Evolutionary conservation across 306 rosid genomes (phyloP).

Genomic region (Rosa rugosa): DNA sequence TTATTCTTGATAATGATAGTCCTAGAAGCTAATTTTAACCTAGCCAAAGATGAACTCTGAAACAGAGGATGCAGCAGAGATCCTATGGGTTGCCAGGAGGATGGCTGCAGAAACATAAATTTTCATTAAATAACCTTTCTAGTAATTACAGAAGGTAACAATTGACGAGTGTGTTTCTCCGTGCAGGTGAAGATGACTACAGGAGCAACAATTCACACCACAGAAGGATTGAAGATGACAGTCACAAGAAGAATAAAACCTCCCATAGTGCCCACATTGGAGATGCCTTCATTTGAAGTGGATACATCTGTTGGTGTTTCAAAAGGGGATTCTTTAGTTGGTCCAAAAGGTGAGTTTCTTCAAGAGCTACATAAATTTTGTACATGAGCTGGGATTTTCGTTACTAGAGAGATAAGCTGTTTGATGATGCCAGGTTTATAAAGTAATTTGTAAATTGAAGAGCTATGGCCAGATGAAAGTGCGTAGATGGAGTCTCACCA

Average conservation of each 20-base stretch:
- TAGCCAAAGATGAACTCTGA: background rate
- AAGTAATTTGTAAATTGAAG: background rate
- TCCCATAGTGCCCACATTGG: conserved; percentile 69
- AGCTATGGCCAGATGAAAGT: background rate
- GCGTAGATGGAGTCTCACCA: background rate
- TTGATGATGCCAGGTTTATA: conserved; percentile 3
- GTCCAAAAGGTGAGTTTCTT: conserved; percentile 52
- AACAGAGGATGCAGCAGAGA: background rate
- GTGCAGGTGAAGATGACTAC: conserved; percentile 92
- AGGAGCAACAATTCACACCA: conserved; percentile 96
- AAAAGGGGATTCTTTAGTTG: conserved; percentile 42
- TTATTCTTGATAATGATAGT: background rate
- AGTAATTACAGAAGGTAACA: background rate
- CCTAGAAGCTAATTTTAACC: background rate
- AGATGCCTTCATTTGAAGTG: conserved; percentile 42
- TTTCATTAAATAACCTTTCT: background rate
- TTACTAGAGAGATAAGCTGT: background rate
- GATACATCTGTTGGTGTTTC: conserved; percentile 44
- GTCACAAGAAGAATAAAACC: conserved; percentile 78
- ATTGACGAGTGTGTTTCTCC: background rate
- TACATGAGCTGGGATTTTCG: background rate
- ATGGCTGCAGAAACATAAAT: background rate
- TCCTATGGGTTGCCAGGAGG: background rate
- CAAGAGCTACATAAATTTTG: background rate
- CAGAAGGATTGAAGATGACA: conserved; percentile 85